Conservation (phyloP, 495 filamentous ascomycete species). For the Trichocladium uniseriatum region DNA sequence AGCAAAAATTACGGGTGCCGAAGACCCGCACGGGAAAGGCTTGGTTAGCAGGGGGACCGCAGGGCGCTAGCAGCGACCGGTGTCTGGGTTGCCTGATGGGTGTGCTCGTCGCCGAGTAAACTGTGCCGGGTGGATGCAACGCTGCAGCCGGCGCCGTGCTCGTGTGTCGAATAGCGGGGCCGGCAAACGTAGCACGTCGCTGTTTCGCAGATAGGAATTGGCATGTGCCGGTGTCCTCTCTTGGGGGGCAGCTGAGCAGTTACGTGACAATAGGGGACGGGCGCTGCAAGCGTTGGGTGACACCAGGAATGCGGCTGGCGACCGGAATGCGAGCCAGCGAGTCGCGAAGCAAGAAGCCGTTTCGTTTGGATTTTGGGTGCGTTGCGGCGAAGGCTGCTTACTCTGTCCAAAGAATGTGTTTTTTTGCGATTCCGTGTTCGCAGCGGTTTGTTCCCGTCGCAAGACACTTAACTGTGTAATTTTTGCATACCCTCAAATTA, state of each 20-base stretch:
- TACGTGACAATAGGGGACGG: not conserved
- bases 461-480: too few relatives aligned
- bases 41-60: not conserved
- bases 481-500: too few relatives aligned
- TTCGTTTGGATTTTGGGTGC: too few relatives aligned
- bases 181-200: constrained; percentile 7
- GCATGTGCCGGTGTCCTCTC: not conserved
- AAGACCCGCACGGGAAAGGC: constrained; percentile 1
- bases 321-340: not conserved
- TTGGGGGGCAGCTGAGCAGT: constrained; percentile 1
- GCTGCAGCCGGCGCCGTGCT: not conserved
- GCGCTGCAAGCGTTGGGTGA: not conserved
- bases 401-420: too few relatives aligned
- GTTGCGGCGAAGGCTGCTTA: too few relatives aligned
- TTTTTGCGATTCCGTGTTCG: too few relatives aligned
- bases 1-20: not conserved
- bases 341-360: too few relatives aligned
- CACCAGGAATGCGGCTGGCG: not conserved
- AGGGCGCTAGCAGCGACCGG: not conserved
- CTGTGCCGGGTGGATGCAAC: constrained; percentile 10
- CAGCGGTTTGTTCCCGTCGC: too few relatives aligned
- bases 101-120: not conserved
- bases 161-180: not conserved
- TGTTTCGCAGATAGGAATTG: not conserved
- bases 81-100: not conserved